Percentiles rank a stretch among this genome's conserved stretches.
These are phyloP conservation scores for Angomonas desouzai DNA, from an alignment of 208 protist species.

Conservation along the genomic window DNA sequence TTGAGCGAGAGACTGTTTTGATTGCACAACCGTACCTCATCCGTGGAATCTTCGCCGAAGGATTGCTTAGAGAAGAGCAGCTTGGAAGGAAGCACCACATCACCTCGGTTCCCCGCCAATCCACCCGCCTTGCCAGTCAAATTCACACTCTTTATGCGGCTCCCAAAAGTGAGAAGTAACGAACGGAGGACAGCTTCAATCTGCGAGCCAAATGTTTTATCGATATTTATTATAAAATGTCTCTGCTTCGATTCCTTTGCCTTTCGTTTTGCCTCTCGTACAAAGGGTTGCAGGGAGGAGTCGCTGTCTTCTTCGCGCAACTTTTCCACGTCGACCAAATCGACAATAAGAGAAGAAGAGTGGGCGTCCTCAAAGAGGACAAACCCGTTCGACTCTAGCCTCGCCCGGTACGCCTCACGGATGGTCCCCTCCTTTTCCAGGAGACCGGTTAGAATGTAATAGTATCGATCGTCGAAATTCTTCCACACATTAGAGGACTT, in stretches of 20 bases:
- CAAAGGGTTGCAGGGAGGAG: conserved; percentile 23
- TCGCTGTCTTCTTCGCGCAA: conserved; percentile 43
- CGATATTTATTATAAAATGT: conserved; percentile 84
- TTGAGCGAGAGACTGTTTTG: conserved; percentile 25
- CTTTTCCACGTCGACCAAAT: conserved; percentile 62
- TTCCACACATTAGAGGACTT: conserved; percentile 38
- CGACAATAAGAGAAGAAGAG: conserved; percentile 63
- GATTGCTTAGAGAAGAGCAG: conserved; percentile 81
- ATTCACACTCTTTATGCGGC: conserved; percentile 72
- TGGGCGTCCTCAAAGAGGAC: conserved; percentile 68
- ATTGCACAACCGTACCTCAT: conserved; percentile 75
- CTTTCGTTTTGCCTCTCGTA: conserved; percentile 9
- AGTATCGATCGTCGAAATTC: conserved; percentile 65
- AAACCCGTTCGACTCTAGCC: conserved; percentile 60
- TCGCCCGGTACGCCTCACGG: conserved; percentile 47
- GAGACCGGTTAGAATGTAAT: conserved; percentile 63
- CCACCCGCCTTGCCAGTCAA: conserved; percentile 67
- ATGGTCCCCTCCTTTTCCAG: conserved; percentile 48
- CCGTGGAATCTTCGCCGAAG: conserved; percentile 75
- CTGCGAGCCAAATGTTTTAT: conserved; percentile 83
- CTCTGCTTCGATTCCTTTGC: conserved; percentile 15
- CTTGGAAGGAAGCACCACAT: conserved; percentile 68
- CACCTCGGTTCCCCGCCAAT: conserved; percentile 66
- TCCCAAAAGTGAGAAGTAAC: conserved; percentile 70
- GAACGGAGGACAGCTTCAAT: conserved; percentile 64